Base-by-base conservation (phyloP, 257 asterid genomes). In the Petunia secreta region DNA sequence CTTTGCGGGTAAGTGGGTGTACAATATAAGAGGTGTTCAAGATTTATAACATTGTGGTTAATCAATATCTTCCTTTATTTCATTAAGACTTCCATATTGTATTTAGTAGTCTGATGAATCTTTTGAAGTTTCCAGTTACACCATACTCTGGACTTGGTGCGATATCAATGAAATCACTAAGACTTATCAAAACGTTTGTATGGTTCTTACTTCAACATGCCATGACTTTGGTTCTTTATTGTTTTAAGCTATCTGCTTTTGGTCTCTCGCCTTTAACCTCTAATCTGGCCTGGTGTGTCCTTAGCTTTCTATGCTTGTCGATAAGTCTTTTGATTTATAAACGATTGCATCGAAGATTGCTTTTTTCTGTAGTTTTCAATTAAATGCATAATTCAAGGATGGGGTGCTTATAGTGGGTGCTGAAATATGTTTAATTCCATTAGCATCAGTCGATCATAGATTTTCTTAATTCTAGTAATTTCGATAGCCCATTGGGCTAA, bases 201-300 rank as follows among this genome's bases (percentile, higher is more conserved):
- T 3, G 8, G 5, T 67, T 67, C 75, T 69, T 69, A 9, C n/a
- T 46, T 46, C 16, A 68, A 68, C 76, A 44, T 68, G 75, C 55
- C n/a, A 44, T 8, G 57, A 44, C 16, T 46, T 68, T 46, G 3
- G 58, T 68, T 46, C 41, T 68, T 4, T 68, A 16, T 4, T 37
- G 48, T 67, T 68, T 41, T 1, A 48, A 69, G 55, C 41, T 69
- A 2, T 68, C 40, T 10, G 55, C 55, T 52, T 52, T 25, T 25
- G 25, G 55, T 14, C 55, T 52, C 10, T 52, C 55, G 14, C 4
- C 4, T 52, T 52, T 60, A 25, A 25, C 65, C 40, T 16, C 65
- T 59, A 59, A 6, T 39, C 68, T 36, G 68, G 68, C 8, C 40
- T 36, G 68, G 36, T 36, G 44, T 37, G 4, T 63, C 36, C 36